phyloP scores from a whole-genome alignment of 495 filamentous ascomycete species.

The Aspergillus wentii region DNA sequence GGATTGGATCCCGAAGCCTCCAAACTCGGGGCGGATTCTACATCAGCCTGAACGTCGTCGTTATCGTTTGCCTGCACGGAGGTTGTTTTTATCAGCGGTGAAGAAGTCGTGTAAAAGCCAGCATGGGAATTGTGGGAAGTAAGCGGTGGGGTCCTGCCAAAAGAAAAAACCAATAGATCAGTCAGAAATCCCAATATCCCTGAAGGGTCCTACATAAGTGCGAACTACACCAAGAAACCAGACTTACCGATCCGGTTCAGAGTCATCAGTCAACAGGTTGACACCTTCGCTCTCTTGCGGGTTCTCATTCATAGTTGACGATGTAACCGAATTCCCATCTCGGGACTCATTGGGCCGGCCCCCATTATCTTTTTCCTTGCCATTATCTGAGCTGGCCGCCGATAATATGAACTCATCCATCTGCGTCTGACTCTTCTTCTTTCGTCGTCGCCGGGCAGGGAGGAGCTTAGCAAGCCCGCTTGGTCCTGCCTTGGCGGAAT shows the following conservation, averaged over 20 bases:
- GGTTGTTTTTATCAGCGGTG: slow-evolving; percentile 65
- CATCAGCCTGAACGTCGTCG: slow-evolving; percentile 18
- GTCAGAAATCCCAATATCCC: background rate
- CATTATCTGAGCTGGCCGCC: slow-evolving; percentile 14
- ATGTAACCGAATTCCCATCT: slow-evolving; percentile 15
- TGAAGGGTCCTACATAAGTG: too few species aligned
- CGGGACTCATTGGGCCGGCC: slow-evolving; percentile 24
- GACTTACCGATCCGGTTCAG: slow-evolving; percentile 65
- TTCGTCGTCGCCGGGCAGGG: slow-evolving; percentile 39
- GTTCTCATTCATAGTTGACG: slow-evolving; percentile 24
- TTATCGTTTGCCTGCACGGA: slow-evolving; percentile 32
- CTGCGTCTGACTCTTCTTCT: slow-evolving; percentile 34
- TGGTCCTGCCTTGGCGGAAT: slow-evolving; percentile 30
- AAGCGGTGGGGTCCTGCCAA: slow-evolving; percentile 53
- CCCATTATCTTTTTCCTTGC: too few species aligned
- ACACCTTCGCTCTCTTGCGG: slow-evolving; percentile 29
- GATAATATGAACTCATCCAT: slow-evolving; percentile 24
- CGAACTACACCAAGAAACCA: background rate
- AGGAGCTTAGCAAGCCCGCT: slow-evolving; percentile 52
- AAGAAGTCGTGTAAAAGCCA: slow-evolving; percentile 77
- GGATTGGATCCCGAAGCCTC: slow-evolving; percentile 20
- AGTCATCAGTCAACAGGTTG: slow-evolving; percentile 65
- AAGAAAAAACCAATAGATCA: background rate
- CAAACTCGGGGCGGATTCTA: slow-evolving; percentile 23
- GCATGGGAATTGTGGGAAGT: slow-evolving; percentile 71